A percentile compares a stretch with the other conserved stretches of the same genome.
Conservation (phyloP, 495 filamentous ascomycete genomes). For the Pyronema domesticum region DNA sequence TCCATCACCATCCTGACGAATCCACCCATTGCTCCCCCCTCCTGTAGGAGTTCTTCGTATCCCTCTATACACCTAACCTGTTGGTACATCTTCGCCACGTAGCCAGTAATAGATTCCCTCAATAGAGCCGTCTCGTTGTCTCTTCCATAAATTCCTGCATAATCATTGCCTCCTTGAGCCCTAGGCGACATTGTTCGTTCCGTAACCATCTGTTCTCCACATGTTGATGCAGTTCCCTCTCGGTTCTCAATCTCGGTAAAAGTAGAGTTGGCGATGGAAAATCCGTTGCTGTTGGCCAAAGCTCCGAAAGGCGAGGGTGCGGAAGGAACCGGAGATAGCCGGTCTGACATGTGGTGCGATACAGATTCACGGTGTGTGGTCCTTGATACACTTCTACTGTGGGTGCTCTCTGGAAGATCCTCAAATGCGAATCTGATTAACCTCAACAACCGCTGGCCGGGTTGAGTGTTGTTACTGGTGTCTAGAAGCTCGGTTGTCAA, state of each 20-base stretch:
- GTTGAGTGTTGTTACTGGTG: constrained; percentile 16
- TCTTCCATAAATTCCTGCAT: constrained; percentile 16
- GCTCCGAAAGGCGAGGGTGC: constrained; percentile 13
- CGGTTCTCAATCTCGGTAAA: constrained; percentile 23
- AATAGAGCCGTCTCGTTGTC: constrained; percentile 23
- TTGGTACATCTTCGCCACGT: constrained; percentile 25
- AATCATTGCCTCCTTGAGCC: constrained; percentile 1
- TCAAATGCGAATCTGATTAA: constrained; percentile 24
- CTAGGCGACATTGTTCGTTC: constrained; percentile 17
- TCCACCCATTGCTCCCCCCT: constrained; percentile 24
- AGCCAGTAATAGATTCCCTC: constrained; percentile 20
- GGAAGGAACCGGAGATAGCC: constrained; percentile 18
- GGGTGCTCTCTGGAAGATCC: constrained; percentile 21
- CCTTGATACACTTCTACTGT: constrained; percentile 9
- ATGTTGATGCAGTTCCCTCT: constrained; percentile 20
- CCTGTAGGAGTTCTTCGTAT: constrained; percentile 23
- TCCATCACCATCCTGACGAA: constrained; percentile 25
- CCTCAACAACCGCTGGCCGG: constrained; percentile 16
- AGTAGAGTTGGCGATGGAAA: constrained; percentile 15
- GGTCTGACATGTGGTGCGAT: constrained; percentile 16
- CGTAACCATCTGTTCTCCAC: constrained; percentile 20
- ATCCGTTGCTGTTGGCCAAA: constrained; percentile 18
- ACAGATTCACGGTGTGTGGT: constrained; percentile 12
- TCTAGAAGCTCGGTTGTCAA: constrained; percentile 24
- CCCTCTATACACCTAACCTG: constrained; percentile 19